Percentiles rank a stretch among this genome's conserved stretches.
phyloP scores from a whole-genome alignment of 148 eudicot genomes.

The Fagopyrum esculentum region DNA sequence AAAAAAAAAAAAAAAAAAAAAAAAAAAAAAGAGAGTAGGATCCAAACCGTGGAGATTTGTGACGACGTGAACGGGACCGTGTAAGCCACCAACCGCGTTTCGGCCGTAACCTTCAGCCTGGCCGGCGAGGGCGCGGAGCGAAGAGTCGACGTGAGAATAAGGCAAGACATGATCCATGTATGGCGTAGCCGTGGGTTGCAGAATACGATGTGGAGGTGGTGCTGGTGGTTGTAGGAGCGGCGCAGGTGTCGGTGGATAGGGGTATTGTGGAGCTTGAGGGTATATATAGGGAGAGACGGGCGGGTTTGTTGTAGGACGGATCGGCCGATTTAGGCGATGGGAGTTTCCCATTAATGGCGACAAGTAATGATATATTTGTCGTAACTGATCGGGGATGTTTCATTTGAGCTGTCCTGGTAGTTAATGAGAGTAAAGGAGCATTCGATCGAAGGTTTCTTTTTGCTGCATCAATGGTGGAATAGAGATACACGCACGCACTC shows the following conservation, averaged over 20 bases:
- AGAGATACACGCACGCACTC: background rate
- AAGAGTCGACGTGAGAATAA: conserved; percentile 49
- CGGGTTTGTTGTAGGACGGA: conserved; percentile 14
- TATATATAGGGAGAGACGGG: conserved; percentile 18
- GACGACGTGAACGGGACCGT: conserved; percentile 52
- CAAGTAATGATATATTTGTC: background rate
- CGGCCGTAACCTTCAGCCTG: conserved; percentile 84
- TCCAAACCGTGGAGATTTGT: conserved; percentile 50
- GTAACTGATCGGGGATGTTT: background rate
- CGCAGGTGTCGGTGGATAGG: conserved; percentile 8
- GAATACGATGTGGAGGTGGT: conserved; percentile 1
- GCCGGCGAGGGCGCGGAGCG: conserved; percentile 49
- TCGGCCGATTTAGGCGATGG: conserved; percentile 22
- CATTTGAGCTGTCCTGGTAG: background rate
- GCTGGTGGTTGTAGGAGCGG: conserved; percentile 4
- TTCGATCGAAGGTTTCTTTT: background rate
- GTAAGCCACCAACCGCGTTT: conserved; percentile 53
- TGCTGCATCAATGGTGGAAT: conserved; percentile 9
- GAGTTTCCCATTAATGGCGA: conserved; percentile 9
- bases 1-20: too few relatives aligned
- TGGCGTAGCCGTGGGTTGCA: conserved; percentile 11
- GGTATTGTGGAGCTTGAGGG: conserved; percentile 13
- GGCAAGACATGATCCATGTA: conserved; percentile 35
- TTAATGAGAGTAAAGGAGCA: background rate
- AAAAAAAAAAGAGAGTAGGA: background rate